Evolutionary conservation across 176 grass and related monocot species (phyloP).

Genomic region (Phyllostachys edulis): DNA sequence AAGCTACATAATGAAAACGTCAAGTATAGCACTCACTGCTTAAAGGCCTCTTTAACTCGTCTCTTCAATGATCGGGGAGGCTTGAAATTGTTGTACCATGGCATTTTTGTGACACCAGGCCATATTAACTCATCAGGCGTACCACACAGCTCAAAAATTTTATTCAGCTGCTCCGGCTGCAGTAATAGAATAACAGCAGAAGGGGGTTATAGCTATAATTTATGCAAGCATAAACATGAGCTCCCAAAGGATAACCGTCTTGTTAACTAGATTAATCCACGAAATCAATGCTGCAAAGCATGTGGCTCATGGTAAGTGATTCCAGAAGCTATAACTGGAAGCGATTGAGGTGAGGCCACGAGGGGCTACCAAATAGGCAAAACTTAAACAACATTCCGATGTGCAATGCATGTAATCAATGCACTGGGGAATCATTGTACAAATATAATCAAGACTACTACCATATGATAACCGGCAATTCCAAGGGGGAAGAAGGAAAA

Average conservation of each 20-base stretch:
- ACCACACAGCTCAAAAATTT: slow-evolving; percentile 94
- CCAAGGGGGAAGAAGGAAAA: not conserved
- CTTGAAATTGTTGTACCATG: slow-evolving; percentile 99
- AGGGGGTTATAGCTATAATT: not conserved
- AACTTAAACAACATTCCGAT: not conserved
- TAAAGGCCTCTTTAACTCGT: slow-evolving; percentile 84
- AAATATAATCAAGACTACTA: not conserved
- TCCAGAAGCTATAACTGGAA: not conserved
- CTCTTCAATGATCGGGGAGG: slow-evolving; percentile 72
- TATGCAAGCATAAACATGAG: not conserved
- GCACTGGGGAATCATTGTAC: not conserved
- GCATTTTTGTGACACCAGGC: slow-evolving; percentile 95
- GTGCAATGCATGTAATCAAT: not conserved
- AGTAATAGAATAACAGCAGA: slow-evolving; percentile 19
- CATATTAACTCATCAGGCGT: slow-evolving; percentile 86
- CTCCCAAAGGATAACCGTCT: not conserved
- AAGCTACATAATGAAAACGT: slow-evolving; percentile 8
- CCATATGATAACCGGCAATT: not conserved
- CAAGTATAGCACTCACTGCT: slow-evolving; percentile 64
- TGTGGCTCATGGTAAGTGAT: not conserved
- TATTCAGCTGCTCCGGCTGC: slow-evolving; percentile 88
- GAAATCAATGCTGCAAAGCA: not conserved
- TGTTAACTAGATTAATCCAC: not conserved
- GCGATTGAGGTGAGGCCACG: not conserved
- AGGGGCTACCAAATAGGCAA: not conserved